Base-by-base conservation (phyloP, 148 eudicot genomes). In the Rhododendron vialii region DNA sequence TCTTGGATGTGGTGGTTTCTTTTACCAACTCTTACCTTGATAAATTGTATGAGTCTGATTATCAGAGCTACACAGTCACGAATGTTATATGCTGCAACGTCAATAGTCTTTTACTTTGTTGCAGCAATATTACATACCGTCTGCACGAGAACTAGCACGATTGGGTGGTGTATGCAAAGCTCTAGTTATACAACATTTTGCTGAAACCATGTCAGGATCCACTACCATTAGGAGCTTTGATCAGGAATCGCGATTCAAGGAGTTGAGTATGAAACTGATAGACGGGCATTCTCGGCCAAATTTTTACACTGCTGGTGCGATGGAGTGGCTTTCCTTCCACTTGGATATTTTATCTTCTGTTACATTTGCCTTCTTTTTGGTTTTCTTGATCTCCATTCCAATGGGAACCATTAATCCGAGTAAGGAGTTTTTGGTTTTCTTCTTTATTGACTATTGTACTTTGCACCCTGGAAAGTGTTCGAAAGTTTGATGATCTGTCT, bases 141-240 rank as follows among this genome's bases (percentile, higher is more conserved):
- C 95, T 53, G 93, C 95, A 26, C 86, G 95, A 82, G 95, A 93
- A 84, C 91, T 93, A 61, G 83, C 89, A 69, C 92, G 95, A 71
- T 80, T 93, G 78, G 79, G 83, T 80, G 95, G 93, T 82, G 89
- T 92, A 74, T 89, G 89, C 67, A 88, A 91, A 90, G 95, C 93
- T 79, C 95, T 93, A 18, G 88, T 93, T 5, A 88, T 93, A 86
- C 94, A 93, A 53, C 92, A 92, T 87, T 93, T 91, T 85, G 87
- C 94, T 3, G 94, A 92, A 91, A 92, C 95, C 13, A 86, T 93
- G 59, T 89, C 95, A 0, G 95, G 95, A 69, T 90, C 91, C 36
- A 87, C 91, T 33, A 91, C 92, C 18, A 93, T 93, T 35, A 88
- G 95, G 85, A 90, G 94, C 76, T 93, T 92, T 63, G 91, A 90